These are phyloP conservation scores for Nicotiana benthamiana DNA, from an alignment of 257 asterid genomes.

Conservation along the genomic window DNA sequence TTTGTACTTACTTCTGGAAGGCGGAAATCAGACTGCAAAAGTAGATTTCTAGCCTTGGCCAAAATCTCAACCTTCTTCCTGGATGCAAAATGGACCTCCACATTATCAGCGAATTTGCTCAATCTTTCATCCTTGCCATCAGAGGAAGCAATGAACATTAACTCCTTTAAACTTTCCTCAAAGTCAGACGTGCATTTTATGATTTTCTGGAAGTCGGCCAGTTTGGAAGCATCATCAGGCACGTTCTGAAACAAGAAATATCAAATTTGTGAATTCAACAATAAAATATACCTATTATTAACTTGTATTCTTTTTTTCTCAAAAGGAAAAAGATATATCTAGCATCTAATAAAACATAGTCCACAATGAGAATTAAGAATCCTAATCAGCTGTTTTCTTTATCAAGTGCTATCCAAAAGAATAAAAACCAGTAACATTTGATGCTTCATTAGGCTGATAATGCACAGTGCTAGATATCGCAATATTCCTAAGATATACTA, in stretches of 20 bases:
- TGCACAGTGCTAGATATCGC: background rate
- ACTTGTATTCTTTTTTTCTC: no score
- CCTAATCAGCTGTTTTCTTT: background rate
- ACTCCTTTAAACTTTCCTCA: conserved; percentile 62
- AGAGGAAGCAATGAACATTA: conserved; percentile 67
- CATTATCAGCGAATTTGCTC: conserved; percentile 74
- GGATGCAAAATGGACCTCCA: conserved; percentile 88
- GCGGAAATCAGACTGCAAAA: conserved; percentile 60
- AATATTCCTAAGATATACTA: background rate
- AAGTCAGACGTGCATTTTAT: conserved; percentile 66
- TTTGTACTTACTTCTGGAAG: conserved; percentile 66
- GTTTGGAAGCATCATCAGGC: conserved; percentile 95
- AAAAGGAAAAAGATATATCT: background rate
- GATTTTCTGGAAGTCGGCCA: conserved; percentile 77
- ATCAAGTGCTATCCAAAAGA: background rate
- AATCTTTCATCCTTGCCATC: conserved; percentile 64
- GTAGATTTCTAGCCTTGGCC: conserved; percentile 74
- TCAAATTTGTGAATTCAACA: conserved; percentile 1
- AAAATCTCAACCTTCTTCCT: conserved; percentile 84
- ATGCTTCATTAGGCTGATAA: background rate
- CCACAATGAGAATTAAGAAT: background rate
- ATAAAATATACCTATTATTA: background rate
- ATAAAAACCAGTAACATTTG: background rate
- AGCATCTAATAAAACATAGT: background rate
- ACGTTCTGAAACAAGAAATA: conserved; percentile 53